Evolutionary conservation across 1,284 basidiomycete species (phyloP).

Genomic region (Fomitopsis betulina): DNA sequence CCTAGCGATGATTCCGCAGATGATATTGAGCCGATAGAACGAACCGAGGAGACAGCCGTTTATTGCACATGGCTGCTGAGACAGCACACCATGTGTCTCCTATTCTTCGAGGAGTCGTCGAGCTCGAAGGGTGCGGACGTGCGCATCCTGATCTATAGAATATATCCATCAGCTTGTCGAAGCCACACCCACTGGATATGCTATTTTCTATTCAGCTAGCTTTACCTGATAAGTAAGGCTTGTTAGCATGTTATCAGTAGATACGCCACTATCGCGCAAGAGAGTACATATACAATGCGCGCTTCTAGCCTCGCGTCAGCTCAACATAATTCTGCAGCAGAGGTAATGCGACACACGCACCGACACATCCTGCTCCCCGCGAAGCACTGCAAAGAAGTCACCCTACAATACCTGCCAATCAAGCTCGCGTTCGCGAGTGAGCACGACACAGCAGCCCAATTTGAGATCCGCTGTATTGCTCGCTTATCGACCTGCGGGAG

Average conservation of each 20-base stretch:
- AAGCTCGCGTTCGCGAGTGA: not conserved
- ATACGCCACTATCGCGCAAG: not conserved
- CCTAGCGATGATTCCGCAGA: too few relatives aligned
- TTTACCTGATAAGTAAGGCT: not conserved
- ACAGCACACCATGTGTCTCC: too few relatives aligned
- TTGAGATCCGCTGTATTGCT: not conserved
- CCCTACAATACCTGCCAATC: not conserved
- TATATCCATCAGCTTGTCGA: too few relatives aligned
- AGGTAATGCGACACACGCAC: not conserved
- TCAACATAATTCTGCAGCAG: not conserved
- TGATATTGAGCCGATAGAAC: too few relatives aligned
- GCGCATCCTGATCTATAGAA: not conserved
- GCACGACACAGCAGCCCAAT: not conserved
- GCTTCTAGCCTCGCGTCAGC: not conserved
- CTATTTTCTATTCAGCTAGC: not conserved
- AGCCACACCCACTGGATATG: not conserved
- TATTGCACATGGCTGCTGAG: too few relatives aligned
- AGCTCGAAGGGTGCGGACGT: too few relatives aligned
- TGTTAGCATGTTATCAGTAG: not conserved
- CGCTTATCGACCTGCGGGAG: not conserved
- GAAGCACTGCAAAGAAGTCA: not conserved
- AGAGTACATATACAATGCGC: not conserved
- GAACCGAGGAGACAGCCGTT: too few relatives aligned
- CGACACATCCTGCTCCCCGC: not conserved
- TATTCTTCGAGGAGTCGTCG: too few relatives aligned